Percentiles rank a stretch among this genome's conserved stretches.
phyloP scores from a whole-genome alignment of 148 eudicot genomes.

The Amaranthus cruentus region DNA sequence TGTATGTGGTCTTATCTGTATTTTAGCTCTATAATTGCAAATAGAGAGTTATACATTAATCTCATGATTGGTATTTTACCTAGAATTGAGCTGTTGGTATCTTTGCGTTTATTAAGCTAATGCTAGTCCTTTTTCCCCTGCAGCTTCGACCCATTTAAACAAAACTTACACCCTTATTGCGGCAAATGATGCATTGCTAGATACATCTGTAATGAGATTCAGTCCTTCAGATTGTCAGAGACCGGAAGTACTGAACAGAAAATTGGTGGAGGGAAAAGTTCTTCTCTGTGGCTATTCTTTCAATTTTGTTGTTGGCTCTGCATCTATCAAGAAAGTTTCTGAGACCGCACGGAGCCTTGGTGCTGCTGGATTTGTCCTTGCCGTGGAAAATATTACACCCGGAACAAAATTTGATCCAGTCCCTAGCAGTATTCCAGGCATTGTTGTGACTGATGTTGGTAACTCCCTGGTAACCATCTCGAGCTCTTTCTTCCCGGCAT shows the following conservation, averaged over 20 bases:
- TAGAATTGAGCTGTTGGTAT: neutral
- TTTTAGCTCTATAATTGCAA: neutral
- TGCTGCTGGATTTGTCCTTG: constrained; percentile 95
- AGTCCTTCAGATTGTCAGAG: constrained; percentile 92
- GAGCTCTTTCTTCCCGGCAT: neutral
- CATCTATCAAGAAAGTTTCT: constrained; percentile 85
- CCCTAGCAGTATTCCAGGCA: constrained; percentile 84
- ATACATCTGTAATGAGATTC: constrained; percentile 54
- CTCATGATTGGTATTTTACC: neutral
- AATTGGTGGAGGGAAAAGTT: constrained; percentile 83
- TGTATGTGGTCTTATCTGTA: neutral
- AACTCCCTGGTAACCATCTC: constrained; percentile 58
- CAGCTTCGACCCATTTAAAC: constrained; percentile 85
- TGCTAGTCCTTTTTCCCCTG: constrained; percentile 14
- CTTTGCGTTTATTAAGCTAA: constrained; percentile 18
- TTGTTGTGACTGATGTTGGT: constrained; percentile 74
- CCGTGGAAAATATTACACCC: constrained; percentile 86
- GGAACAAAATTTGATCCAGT: constrained; percentile 99
- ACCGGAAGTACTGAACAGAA: constrained; percentile 78
- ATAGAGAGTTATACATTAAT: neutral
- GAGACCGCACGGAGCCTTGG: constrained; percentile 87
- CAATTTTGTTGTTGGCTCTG: constrained; percentile 80
- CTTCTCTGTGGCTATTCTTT: constrained; percentile 97
- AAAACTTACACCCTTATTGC: constrained; percentile 69
- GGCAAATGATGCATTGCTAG: constrained; percentile 83